Base-by-base conservation (phyloP, 1,284 basidiomycete species). In the Papiliotrema laurentii region DNA sequence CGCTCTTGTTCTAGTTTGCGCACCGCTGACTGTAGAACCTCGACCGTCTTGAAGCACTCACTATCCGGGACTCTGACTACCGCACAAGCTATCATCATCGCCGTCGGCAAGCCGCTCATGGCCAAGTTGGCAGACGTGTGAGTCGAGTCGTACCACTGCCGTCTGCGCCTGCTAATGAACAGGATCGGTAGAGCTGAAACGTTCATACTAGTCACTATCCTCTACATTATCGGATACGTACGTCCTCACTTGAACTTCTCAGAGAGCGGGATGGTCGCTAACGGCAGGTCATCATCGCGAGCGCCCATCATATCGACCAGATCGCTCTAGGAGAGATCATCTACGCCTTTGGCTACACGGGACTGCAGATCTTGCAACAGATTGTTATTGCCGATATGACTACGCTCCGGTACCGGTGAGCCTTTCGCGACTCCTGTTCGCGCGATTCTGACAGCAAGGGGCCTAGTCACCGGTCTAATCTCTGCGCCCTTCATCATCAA, bases 381-480 rank as follows among this genome's bases (percentile, higher is more conserved):
- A 81, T 87, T 53, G 79, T 86, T 60, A 83, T 86, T 49, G 87
- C 87, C 18, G 87, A 91, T 64, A 83, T 86, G 58, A 89, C 88
- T 3, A 84, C 82, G 2, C 79, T 89, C 13, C 79, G 82, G 62
- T 89, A 85, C 84, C 80, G 87, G 50, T 85, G 83, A 11, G 75
- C 87, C n/a, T 16, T 27, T 22, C 37, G n/a, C n/a, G 22, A 34
- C 22, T 4, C 11, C 16, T 26, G 16, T 3, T 2, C 28, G 2
- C 5, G 11, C 18, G 5, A 14, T 30, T 6, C n/a, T 43, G 28
- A 28, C 16, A 13, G 3, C 5, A 19, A 79, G 81, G 5, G 86
- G 85, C 11, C 75, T 89, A 10, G 80, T 85, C 18, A 79, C 82
- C 2, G 78, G 78, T 14, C 69, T 85, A n/a, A 79, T 81, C 24